Evolutionary conservation across 495 filamentous ascomycete species (phyloP), one percentile per base, ranked within the genome.

Genomic region (Cryomyces minteri): DNA sequence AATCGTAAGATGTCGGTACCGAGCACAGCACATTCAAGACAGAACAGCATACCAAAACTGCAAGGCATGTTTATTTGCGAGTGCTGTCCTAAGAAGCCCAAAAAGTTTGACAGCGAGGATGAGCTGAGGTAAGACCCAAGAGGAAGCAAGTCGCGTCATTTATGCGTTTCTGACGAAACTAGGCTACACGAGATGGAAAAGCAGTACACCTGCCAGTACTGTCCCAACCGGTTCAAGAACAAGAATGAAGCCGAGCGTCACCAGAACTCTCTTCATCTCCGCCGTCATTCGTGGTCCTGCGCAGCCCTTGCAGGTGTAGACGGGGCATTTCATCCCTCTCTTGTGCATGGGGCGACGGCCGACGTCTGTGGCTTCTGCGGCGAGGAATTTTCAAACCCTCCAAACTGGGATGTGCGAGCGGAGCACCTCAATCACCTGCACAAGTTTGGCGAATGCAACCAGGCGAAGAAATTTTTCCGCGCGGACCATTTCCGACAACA

Each of bases 211-310:
- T 98, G 90, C 58, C 69, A 75, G 12, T 96, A 80, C 61, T 98
- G 90, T 60, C 77, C 79, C 38, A 96, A 96, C 60, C 75, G 88
- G 18, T 98, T 98, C 70, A 98, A 98, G 62, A 98, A 98, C 67
- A 98, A 98, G 62, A 98, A 98, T 51, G 90, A 98, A 66, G 90
- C 90, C 5, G 90, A 98, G 60, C 76, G 90, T 12, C 90, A 98
- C 59, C 90, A 95, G 57, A 98, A 96, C 50, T 94, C 86, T 2
- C 77, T 98, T 11, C 90, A 98, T 61, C 74, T 96, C 5, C 77
- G 90, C 38, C 79, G 80, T n/a, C 85, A 96, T 62, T 95, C 87
- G 37, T 98, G 90, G 90, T 95, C 88, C 2, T 98, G 90, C 60
- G 86, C 85, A 9, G 84, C 86, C 1, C 69, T 98, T n/a, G 68